Evolutionary conservation across 768 basidiomycete species (phyloP), one percentile per base, ranked within the genome.

Genomic region (Leucocoprinus leucothites): DNA sequence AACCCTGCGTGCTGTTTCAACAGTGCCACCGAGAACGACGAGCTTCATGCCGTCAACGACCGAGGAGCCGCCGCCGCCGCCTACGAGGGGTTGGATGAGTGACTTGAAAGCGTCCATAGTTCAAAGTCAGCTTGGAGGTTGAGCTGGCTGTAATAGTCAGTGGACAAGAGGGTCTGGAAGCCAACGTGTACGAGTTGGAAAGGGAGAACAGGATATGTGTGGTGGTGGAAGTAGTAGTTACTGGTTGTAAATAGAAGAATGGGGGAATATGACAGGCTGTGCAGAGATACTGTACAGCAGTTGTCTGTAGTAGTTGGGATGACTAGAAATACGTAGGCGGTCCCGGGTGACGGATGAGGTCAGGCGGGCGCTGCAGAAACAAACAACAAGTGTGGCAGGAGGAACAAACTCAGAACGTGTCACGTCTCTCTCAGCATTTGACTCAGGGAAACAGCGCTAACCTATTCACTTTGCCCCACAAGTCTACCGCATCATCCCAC

Each of bases 31-130:
- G 48, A 93, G 78, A 43, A 92, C 88, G 71, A 93, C 91, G 66
- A 92, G 87, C 73, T 93, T 93, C 77, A 91, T 85, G 60, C 89
- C 91, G 65, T 93, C 90, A 70, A 93, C 81, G 75, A 91, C 82
- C 47, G 87, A 89, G 24, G 86, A 87, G 61, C 85, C 82, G 48
- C 82, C 85, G 65, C 78, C 82, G 70, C 84, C 83, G 71, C 84
- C 85, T 63, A 89, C 84, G 67, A 91, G 84, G 58, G 89, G 89
- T 65, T 87, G 85, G 53, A 90, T 81, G 67, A 91, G 82, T 50
- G 87, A 90, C 74, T 85, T 88, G 74, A 91, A 75, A 57, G 80
- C 84, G 76, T 91, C 89, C 89, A 91, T 91, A 44, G 22, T 51
- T 35, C 40, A 34, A 40, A 49, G 47, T 56, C 54, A 56, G 54